phyloP scores from a whole-genome alignment of 2,329 filamentous ascomycete genomes.

The Coniochaeta hoffmannii region DNA sequence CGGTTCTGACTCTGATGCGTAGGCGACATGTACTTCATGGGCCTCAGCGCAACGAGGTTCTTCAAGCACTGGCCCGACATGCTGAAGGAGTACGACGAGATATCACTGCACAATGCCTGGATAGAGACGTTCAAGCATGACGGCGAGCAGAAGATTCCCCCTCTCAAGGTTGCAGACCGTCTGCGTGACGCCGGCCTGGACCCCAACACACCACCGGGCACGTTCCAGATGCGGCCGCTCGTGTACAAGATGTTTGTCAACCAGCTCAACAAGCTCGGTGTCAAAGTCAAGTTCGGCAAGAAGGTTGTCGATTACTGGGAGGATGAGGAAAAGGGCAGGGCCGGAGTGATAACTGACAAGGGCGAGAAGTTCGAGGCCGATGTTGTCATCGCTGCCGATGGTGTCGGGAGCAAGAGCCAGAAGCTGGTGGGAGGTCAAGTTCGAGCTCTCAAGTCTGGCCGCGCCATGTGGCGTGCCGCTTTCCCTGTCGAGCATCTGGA shows the following conservation, averaged over 20 bases:
- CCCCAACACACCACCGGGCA: constrained; percentile 39
- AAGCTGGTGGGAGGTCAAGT: constrained; percentile 33
- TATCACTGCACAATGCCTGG: constrained; percentile 46
- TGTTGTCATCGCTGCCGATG: constrained; percentile 38
- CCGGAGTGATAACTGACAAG: constrained; percentile 39
- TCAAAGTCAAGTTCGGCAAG: constrained; percentile 21
- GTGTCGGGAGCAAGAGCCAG: constrained; percentile 36
- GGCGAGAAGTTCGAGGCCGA: constrained; percentile 41
- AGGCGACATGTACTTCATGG: constrained; percentile 54
- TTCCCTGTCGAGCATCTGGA: constrained; percentile 31
- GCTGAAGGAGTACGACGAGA: constrained; percentile 38
- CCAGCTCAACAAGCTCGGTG: constrained; percentile 23
- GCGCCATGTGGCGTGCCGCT: constrained; percentile 36
- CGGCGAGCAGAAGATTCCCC: constrained; percentile 38
- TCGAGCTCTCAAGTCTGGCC: constrained; percentile 31
- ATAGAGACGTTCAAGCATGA: constrained; percentile 48
- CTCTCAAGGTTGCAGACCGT: constrained; percentile 41
- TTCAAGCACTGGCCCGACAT: constrained; percentile 35
- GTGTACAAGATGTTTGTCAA: constrained; percentile 46
- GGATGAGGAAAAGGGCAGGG: constrained; percentile 27
- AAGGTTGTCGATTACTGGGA: constrained; percentile 21
- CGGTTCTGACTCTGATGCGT: neutral
- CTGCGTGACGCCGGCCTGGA: constrained; percentile 29
- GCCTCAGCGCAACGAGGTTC: constrained; percentile 45
- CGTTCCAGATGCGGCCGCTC: constrained; percentile 48